Conservation (phyloP, 805 yeast species). For the Wickerhamomyces silvicola region DNA sequence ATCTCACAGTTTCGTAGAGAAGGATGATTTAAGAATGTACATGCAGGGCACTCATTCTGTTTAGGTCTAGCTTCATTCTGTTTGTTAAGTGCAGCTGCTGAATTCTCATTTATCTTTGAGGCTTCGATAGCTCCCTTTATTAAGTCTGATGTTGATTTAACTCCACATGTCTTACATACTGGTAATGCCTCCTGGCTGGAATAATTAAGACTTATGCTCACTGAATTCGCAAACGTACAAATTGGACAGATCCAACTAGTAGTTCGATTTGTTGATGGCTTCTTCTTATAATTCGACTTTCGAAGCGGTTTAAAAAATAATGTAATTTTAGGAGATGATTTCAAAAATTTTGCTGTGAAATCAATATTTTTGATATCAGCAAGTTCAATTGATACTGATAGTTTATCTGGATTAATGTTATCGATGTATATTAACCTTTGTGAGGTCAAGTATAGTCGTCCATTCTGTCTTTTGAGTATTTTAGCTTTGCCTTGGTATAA, state of each 20-base stretch:
- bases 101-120: no score
- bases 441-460: slow-evolving; percentile 73
- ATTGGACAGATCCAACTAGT: slow-evolving; percentile 79
- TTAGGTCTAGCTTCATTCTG: background rate
- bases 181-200: slow-evolving; percentile 29
- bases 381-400: slow-evolving; percentile 44
- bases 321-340: slow-evolving; percentile 74
- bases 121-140: slow-evolving; percentile 28
- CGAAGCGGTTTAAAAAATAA: slow-evolving; percentile 26
- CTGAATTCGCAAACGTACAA: slow-evolving; percentile 62
- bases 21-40: slow-evolving; percentile 83
- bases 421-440: slow-evolving; percentile 70
- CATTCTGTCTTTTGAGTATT: slow-evolving; percentile 58
- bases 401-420: slow-evolving; percentile 30
- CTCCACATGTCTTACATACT: slow-evolving; percentile 58
- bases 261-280: slow-evolving; percentile 1
- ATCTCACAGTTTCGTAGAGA: slow-evolving; percentile 75
- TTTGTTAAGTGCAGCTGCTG: background rate
- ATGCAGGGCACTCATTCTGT: slow-evolving; percentile 39
- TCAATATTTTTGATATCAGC: slow-evolving; percentile 34
- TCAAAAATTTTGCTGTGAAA: slow-evolving; percentile 51
- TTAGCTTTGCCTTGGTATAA: slow-evolving; percentile 73
- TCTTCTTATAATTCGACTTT: slow-evolving; percentile 2
- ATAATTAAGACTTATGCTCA: slow-evolving; percentile 26
- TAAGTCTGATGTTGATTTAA: slow-evolving; percentile 34